Conservation (phyloP, 768 basidiomycete species). For the Asterophora parasitica region DNA sequence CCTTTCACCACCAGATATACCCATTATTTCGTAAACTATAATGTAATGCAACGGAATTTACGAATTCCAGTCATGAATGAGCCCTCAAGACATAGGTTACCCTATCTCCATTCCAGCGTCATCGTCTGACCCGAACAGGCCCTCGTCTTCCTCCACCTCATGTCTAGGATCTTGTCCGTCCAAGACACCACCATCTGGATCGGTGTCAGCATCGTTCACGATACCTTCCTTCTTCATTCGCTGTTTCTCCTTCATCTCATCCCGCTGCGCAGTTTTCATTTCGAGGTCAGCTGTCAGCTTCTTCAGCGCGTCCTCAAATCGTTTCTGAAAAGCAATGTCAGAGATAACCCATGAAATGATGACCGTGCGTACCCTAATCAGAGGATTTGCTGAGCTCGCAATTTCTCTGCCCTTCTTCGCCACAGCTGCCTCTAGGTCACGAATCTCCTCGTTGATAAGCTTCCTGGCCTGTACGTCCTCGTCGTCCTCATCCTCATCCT, state of each 20-base stretch:
- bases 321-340: constrained; percentile 49
- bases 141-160: constrained; percentile 26
- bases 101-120: constrained; percentile 30
- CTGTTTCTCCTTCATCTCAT: constrained; percentile 74
- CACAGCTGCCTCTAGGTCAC: constrained; percentile 84
- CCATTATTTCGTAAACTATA: not conserved
- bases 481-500: constrained; percentile 81
- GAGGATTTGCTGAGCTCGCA: constrained; percentile 76
- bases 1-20: constrained; percentile 26
- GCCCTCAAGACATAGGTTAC: not conserved
- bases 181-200: constrained; percentile 29
- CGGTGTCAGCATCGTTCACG: constrained; percentile 33
- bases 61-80: not conserved
- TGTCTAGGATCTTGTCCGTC: constrained; percentile 28
- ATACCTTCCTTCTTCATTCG: constrained; percentile 68
- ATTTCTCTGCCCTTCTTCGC: constrained; percentile 82
- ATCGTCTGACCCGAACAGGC: constrained; percentile 50
- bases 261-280: constrained; percentile 74
- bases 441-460: constrained; percentile 82
- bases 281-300: constrained; percentile 85
- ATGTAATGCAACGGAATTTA: not conserved
- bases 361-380: constrained; percentile 61
- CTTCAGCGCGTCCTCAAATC: constrained; percentile 88
- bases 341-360: not conserved
- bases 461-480: constrained; percentile 75